These are phyloP conservation scores for Gossypioides kirkii DNA, from an alignment of 345 rosid species.

Conservation along the genomic window DNA sequence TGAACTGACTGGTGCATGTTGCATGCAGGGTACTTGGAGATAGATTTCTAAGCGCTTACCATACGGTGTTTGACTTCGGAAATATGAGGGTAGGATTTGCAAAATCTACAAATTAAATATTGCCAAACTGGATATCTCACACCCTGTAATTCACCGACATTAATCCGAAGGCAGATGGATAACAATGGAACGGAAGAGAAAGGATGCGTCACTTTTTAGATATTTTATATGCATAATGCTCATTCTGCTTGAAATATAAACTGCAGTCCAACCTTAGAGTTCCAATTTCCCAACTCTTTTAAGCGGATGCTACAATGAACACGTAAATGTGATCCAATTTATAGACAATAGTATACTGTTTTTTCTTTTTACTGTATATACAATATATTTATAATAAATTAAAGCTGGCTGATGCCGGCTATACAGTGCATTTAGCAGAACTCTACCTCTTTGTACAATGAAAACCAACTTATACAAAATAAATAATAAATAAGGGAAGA, in stretches of 20 bases:
- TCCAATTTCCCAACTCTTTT: background rate
- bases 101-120: constrained; percentile 24
- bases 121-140: background rate
- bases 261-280: background rate
- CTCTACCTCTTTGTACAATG: too few relatives aligned
- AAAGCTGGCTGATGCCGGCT: too few relatives aligned
- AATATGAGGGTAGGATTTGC: constrained; percentile 53
- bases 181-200: background rate
- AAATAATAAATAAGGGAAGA: too few relatives aligned
- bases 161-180: background rate
- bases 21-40: constrained; percentile 60
- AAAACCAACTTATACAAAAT: too few relatives aligned
- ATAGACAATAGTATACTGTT: too few relatives aligned
- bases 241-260: background rate
- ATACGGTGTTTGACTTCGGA: constrained; percentile 51
- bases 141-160: background rate
- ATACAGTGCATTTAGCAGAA: too few relatives aligned
- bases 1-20: background rate
- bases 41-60: constrained; percentile 51
- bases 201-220: background rate
- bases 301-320: too few relatives aligned
- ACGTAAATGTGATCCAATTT: too few relatives aligned
- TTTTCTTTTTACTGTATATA: too few relatives aligned
- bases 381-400: too few relatives aligned
- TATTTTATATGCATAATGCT: background rate